Conservation (phyloP, 2,329 filamentous ascomycete species). For the Monosporascus sp. region DNA sequence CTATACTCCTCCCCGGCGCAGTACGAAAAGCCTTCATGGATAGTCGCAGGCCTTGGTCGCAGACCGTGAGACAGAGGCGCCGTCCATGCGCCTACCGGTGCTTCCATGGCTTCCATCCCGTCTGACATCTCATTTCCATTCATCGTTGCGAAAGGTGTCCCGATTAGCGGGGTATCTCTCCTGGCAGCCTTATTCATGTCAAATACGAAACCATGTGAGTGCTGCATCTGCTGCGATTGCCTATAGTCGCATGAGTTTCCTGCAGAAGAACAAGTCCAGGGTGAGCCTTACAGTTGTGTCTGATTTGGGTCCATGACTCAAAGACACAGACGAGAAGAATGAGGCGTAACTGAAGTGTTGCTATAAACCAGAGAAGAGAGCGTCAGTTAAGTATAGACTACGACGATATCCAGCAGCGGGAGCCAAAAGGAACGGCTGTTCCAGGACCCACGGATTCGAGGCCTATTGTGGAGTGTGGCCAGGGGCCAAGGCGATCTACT, state of each 20-base stretch:
- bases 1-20: slow-evolving; percentile 49
- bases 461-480: slow-evolving; percentile 32
- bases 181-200: slow-evolving; percentile 40
- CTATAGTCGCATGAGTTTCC: slow-evolving; percentile 36
- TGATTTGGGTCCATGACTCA: slow-evolving; percentile 47
- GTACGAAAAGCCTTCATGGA: slow-evolving; percentile 58
- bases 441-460: slow-evolving; percentile 20
- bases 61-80: slow-evolving; percentile 47
- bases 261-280: slow-evolving; percentile 7
- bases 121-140: slow-evolving; percentile 43
- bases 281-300: slow-evolving; percentile 44
- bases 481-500: slow-evolving; percentile 24
- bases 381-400: neutral
- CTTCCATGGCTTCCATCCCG: slow-evolving; percentile 42
- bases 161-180: slow-evolving; percentile 37
- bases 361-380: slow-evolving; percentile 21
- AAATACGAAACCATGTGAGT: slow-evolving; percentile 42
- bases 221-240: slow-evolving; percentile 40
- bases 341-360: slow-evolving; percentile 27
- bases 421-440: neutral
- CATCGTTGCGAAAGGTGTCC: slow-evolving; percentile 43
- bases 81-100: slow-evolving; percentile 47
- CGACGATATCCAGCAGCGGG: neutral
- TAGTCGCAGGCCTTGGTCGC: slow-evolving; percentile 51
- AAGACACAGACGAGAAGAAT: slow-evolving; percentile 28